phyloP scores from a whole-genome alignment of 805 yeast genomes.

The Candida odintsovae region DNA sequence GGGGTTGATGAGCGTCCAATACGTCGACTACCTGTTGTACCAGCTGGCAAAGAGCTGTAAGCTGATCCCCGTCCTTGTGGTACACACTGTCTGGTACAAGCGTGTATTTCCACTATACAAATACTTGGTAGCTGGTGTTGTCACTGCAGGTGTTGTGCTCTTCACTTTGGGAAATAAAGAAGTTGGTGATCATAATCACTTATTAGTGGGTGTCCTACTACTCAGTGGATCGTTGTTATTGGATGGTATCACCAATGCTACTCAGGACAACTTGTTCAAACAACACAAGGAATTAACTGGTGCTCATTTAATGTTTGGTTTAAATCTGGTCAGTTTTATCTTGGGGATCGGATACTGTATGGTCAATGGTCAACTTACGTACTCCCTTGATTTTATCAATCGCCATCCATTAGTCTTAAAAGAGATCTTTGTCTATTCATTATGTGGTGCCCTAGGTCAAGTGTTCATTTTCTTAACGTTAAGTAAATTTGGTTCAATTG shows the following conservation, averaged over 20 bases:
- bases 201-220: conserved; percentile 51
- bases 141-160: conserved; percentile 75
- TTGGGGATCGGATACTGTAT: conserved; percentile 46
- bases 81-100: conserved; percentile 67
- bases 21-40: conserved; percentile 81
- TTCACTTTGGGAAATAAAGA: conserved; percentile 50
- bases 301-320: conserved; percentile 78
- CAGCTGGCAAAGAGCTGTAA: conserved; percentile 91
- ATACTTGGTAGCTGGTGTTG: conserved; percentile 68
- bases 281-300: conserved; percentile 55
- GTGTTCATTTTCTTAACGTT: conserved; percentile 85
- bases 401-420: conserved; percentile 46
- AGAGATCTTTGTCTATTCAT: conserved; percentile 62
- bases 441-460: conserved; percentile 89
- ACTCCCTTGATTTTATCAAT: conserved; percentile 42
- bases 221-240: conserved; percentile 60
- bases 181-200: conserved; percentile 22
- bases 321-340: conserved; percentile 40
- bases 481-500: conserved; percentile 78
- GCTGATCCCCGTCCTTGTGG: conserved; percentile 87
- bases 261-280: conserved; percentile 81
- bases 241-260: conserved; percentile 90
- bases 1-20: conserved; percentile 69
- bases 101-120: conserved; percentile 70
- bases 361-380: conserved; percentile 41